These are phyloP conservation scores for Pyrus pyrifolia DNA, from an alignment of 306 rosid genomes.

Conservation along the genomic window DNA sequence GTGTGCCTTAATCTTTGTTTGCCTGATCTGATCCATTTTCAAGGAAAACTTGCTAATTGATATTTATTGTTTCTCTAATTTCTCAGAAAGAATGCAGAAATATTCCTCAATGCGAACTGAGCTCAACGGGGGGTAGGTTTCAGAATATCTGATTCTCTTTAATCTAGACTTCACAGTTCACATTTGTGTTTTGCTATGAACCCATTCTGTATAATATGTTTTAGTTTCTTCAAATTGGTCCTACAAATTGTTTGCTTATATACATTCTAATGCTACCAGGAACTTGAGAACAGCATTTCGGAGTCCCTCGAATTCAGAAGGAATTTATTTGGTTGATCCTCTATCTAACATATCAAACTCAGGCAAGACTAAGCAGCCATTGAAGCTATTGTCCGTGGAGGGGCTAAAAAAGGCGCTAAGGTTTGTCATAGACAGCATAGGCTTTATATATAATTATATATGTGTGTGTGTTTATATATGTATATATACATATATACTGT, in stretches of 20 bases:
- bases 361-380: constrained; percentile 41
- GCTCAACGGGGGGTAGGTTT: constrained; percentile 80
- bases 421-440: constrained; percentile 34
- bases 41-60: background rate
- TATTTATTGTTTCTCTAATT: constrained; percentile 9
- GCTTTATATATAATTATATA: background rate
- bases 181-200: background rate
- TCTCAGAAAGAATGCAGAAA: constrained; percentile 59
- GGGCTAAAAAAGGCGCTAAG: constrained; percentile 77
- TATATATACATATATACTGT: too few relatives aligned
- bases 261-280: constrained; percentile 33
- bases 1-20: constrained; percentile 11
- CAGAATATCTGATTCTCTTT: background rate
- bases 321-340: constrained; percentile 79
- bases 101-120: constrained; percentile 68
- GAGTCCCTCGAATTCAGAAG: constrained; percentile 56
- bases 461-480: background rate
- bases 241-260: background rate
- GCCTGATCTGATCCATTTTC: background rate
- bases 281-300: constrained; percentile 68
- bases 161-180: background rate
- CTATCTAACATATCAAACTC: constrained; percentile 35
- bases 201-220: constrained; percentile 7
- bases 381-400: constrained; percentile 70
- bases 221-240: background rate